These are phyloP conservation scores for Earliella scabrosa DNA, from an alignment of 1,284 basidiomycete genomes.

Conservation along the genomic window DNA sequence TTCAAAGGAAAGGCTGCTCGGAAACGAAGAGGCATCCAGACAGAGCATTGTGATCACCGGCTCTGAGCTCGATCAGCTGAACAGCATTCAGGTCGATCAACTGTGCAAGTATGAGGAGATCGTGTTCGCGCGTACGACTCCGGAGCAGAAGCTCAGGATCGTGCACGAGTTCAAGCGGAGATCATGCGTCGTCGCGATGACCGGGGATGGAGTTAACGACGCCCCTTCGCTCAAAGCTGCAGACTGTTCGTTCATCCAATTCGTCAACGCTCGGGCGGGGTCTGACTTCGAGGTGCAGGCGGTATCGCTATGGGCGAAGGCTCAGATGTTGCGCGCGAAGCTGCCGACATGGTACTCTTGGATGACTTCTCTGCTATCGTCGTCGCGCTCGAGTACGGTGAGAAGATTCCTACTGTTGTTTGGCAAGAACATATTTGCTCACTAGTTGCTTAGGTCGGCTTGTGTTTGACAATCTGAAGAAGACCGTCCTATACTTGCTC, in stretches of 20 bases:
- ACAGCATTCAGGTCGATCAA: constrained; percentile 48
- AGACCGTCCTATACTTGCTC: constrained; percentile 49
- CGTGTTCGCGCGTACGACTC: constrained; percentile 74
- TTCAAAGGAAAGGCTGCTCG: constrained; percentile 8
- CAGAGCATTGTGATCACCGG: constrained; percentile 54
- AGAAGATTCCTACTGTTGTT: background rate
- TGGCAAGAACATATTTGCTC: constrained; percentile 21
- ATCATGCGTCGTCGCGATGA: constrained; percentile 54
- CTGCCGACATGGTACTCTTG: constrained; percentile 51
- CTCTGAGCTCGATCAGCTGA: constrained; percentile 49
- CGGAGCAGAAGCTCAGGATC: constrained; percentile 74
- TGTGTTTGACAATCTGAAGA: constrained; percentile 70
- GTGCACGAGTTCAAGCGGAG: constrained; percentile 61
- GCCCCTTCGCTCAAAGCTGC: constrained; percentile 61
- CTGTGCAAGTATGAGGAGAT: constrained; percentile 62
- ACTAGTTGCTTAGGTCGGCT: constrained; percentile 47
- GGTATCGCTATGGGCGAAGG: constrained; percentile 57
- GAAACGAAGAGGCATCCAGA: constrained; percentile 21
- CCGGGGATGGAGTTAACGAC: constrained; percentile 73
- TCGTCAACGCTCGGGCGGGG: too few relatives aligned
- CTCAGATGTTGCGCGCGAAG: constrained; percentile 51
- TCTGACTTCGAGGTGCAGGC: too few relatives aligned
- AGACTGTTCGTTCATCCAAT: too few relatives aligned
- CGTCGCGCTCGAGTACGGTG: constrained; percentile 50
- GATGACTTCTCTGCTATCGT: constrained; percentile 52